Conservation (phyloP, 2,329 filamentous ascomycete genomes). For the Aspergillus fumigatiaffinis region DNA sequence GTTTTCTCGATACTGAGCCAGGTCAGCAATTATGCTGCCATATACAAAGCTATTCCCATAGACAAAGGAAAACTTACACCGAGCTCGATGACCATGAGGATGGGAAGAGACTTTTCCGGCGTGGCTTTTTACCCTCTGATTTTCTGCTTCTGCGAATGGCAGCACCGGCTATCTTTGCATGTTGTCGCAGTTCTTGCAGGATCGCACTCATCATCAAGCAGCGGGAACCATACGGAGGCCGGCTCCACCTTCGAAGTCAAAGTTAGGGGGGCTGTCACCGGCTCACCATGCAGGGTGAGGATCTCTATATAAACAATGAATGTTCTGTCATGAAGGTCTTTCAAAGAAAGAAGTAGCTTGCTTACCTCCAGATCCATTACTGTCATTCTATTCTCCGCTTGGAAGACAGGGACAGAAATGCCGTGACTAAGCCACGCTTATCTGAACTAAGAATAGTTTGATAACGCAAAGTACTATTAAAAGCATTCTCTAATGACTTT, state of each 20-base stretch:
- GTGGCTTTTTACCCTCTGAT: conserved; percentile 20
- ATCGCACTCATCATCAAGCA: conserved; percentile 33
- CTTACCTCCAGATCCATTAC: neutral
- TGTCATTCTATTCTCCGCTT: neutral
- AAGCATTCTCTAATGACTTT: neutral
- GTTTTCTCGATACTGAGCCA: conserved; percentile 19
- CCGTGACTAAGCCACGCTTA: neutral
- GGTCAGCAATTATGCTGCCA: conserved; percentile 6
- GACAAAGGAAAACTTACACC: conserved; percentile 16
- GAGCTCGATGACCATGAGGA: conserved; percentile 21
- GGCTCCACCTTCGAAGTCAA: conserved; percentile 20
- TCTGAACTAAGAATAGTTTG: neutral
- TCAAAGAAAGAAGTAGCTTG: neutral
- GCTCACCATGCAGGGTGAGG: neutral
- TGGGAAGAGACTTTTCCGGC: conserved; percentile 18
- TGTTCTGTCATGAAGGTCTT: neutral
- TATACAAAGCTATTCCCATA: neutral
- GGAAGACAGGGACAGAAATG: neutral
- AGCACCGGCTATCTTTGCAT: conserved; percentile 32
- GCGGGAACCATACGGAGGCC: conserved; percentile 22
- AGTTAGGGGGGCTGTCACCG: conserved; percentile 5
- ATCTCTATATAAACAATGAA: neutral
- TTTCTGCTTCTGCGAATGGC: conserved; percentile 28
- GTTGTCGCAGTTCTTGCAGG: conserved; percentile 27
- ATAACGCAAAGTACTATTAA: neutral